Evolutionary conservation across 306 rosid genomes (phyloP).

Genomic region (Malus fusca): DNA sequence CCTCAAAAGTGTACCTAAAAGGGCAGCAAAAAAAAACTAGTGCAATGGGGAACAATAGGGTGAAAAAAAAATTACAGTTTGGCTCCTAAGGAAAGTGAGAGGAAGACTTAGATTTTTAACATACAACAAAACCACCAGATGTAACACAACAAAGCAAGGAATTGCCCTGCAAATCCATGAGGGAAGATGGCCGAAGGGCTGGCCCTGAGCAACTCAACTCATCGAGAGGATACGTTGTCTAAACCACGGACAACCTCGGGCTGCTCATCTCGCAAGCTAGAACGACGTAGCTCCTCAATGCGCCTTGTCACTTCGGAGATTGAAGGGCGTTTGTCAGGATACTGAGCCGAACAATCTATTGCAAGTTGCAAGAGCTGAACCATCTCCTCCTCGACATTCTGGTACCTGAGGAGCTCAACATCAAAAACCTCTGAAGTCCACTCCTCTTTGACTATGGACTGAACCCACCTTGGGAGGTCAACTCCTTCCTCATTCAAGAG

Average conservation of each 20-base stretch:
- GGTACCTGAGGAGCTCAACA: conserved; percentile 46
- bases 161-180: conserved; percentile 11
- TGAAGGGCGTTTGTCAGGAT: conserved; percentile 42
- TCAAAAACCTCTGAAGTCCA: conserved; percentile 53
- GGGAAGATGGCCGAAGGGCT: not conserved
- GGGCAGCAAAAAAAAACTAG: not conserved
- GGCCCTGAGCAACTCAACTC: conserved; percentile 3
- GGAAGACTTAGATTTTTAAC: conserved; percentile 8
- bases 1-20: conserved; percentile 15
- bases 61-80: not conserved
- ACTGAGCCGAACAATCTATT: conserved; percentile 41
- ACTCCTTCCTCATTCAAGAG: conserved; percentile 46
- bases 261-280: conserved; percentile 21
- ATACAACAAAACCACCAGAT: conserved; percentile 11
- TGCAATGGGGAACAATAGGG: not conserved
- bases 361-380: conserved; percentile 52
- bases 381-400: conserved; percentile 43
- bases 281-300: conserved; percentile 36
- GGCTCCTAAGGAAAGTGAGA: conserved; percentile 10
- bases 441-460: conserved; percentile 43
- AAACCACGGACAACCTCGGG: conserved; percentile 11
- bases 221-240: conserved; percentile 10
- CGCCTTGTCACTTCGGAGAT: conserved; percentile 33
- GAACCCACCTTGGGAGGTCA: conserved; percentile 51
- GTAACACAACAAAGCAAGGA: conserved; percentile 14